Evolutionary conservation across 805 yeast genomes (phyloP).

Genomic region (Pichia phayaonensis): DNA sequence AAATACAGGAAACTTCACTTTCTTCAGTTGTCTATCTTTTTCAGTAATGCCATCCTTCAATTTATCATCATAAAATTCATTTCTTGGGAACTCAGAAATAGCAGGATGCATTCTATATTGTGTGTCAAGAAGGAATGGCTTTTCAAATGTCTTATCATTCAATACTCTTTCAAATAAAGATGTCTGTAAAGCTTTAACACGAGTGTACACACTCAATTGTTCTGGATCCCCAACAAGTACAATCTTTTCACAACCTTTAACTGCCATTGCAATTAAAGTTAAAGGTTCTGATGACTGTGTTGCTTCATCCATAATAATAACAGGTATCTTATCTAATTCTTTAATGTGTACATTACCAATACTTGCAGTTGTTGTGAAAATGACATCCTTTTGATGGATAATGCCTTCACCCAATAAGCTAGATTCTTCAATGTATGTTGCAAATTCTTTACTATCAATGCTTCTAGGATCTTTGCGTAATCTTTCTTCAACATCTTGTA

Average conservation of each 20-base stretch:
- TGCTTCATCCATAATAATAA: conserved; percentile 69
- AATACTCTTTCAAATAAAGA: conserved; percentile 63
- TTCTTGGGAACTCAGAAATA: conserved; percentile 78
- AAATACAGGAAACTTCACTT: conserved; percentile 45
- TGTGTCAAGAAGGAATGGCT: conserved; percentile 59
- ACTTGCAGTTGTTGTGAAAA: conserved; percentile 64
- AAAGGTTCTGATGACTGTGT: conserved; percentile 69
- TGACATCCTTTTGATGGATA: conserved; percentile 31
- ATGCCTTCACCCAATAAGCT: conserved; percentile 36
- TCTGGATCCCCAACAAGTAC: conserved; percentile 71
- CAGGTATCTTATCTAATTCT: conserved; percentile 40
- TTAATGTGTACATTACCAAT: conserved; percentile 61
- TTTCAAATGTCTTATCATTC: conserved; percentile 48
- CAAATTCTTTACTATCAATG: background rate
- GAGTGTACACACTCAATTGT: conserved; percentile 62
- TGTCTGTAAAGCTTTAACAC: conserved; percentile 55
- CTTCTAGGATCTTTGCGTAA: conserved; percentile 43
- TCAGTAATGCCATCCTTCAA: conserved; percentile 61
- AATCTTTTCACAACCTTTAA: conserved; percentile 56
- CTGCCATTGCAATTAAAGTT: conserved; percentile 58
- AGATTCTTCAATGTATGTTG: conserved; percentile 24
- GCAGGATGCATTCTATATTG: conserved; percentile 97
- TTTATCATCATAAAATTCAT: conserved; percentile 62
- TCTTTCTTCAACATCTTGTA: conserved; percentile 36
- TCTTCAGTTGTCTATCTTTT: conserved; percentile 38